Evolutionary conservation across 352 stramenopile genomes (phyloP), one percentile per base, ranked within the genome.

Genomic region (Globisporangium barbulae): DNA sequence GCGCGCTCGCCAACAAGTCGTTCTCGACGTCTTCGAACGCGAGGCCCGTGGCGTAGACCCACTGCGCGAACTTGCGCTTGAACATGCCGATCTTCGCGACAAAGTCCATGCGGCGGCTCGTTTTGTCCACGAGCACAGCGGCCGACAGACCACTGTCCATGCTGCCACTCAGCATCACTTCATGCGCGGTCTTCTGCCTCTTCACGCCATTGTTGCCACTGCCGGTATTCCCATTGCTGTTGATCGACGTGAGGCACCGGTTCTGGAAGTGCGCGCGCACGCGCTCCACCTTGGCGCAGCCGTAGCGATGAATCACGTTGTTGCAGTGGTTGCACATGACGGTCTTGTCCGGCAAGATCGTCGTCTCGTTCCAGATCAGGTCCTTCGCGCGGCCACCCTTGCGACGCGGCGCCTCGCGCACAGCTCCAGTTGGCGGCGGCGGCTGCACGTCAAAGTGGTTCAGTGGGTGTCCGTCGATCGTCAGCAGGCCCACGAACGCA

Each of bases 271-370:
- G 82, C 31, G 71, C 72, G 54, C 82, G 79, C 68, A 91, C 82
- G 15, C 82, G 79, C 69, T 91, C 82, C 9, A 91, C 82, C 45
- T 91, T 91, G 53, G 78, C 72, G 41, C 76, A 76, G 21, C 82
- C 82, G 59, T 89, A 86, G 41, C 80, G 78, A 59, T 91, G 82
- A 65, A 89, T 89, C 44, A 89, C 68, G 2, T 59, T 69, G 68
- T 79, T 71, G 63, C 81, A 90, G 66, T 75, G 78, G 66, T 90
- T 90, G 67, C 81, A 90, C n/a, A 88, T 60, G 52, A 90, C 81
- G 8, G 73, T 69, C 61, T 88, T 88, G 77, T 83, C 74, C 5
- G 68, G 56, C 19, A 73, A 64, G 53, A 90, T 76, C 25, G 81
- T 88, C 6, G 77, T 88, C 31, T 80, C 69, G 7, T 80, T 65